Base-by-base conservation (phyloP, 495 filamentous ascomycete species). In the Penicillium nucicola region DNA sequence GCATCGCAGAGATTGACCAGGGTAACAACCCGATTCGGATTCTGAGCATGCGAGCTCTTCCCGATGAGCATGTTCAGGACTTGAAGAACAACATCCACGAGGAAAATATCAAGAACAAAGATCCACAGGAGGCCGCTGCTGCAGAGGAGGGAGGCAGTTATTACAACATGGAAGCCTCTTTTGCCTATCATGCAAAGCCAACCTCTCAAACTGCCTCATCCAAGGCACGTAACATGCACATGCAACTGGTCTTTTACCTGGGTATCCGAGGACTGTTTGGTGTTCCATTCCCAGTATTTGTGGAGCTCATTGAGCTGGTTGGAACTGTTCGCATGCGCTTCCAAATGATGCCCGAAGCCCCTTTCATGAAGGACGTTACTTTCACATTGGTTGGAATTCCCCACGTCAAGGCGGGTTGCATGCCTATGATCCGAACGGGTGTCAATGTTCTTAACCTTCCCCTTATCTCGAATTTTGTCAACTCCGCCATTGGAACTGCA, bases 1-100 rank as follows among this genome's bases (percentile, higher is more conserved):
- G 91, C 42, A 90, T 97, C n/a, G 90, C 91, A 39, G 92, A 96
- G 58, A 96, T 97, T 57, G 89, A 89, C 55, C 92, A 96, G 66
- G 92, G 92, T 8, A 89, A 77, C 61, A 96, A 96, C 60, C 90
- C 92, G 0, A 60, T 96, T 44, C 84, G 92, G 8, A 90, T 97
- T 40, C 71, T 97, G n/a, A 93, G 88, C 58, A 71, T 97, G 53
- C 84, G 92, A 9, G 86, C 92, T 47, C 80, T 97, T 13, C 92
- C 92, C 4, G 92, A 96, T 52, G 68, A 62, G 0, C 85, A 96
- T 52, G 87, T 93, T 38, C 69, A 84, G 58, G 84, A 95, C 0
- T 56, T 97, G 46, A 95, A 95, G 64, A 76, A 84, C 11, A 75
- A 88, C 48, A 87, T 91, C 46, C 87, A 84, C 55, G 84, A 84